phyloP scores from a whole-genome alignment of 257 asterid genomes.

The Capsicum pubescens region DNA sequence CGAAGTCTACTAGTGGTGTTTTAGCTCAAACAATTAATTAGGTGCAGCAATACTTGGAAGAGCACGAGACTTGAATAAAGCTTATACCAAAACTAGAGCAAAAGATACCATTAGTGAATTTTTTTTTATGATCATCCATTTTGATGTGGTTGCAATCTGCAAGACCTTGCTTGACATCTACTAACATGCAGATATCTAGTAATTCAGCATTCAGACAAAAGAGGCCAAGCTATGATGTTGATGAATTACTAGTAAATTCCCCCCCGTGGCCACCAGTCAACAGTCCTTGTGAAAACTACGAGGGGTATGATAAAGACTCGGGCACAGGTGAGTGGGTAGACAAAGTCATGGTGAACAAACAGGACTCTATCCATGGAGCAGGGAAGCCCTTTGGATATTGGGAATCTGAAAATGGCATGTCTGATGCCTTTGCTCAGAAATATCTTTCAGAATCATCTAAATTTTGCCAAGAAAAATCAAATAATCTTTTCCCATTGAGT shows the following conservation, averaged over 20 bases:
- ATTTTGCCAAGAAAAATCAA: constrained; percentile 45
- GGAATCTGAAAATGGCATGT: constrained; percentile 48
- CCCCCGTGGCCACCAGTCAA: constrained; percentile 85
- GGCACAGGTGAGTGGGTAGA: constrained; percentile 93
- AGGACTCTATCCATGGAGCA: constrained; percentile 47
- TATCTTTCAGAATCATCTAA: constrained; percentile 49
- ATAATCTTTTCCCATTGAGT: constrained; percentile 39
- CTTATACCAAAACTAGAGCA: background rate
- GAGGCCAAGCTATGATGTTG: constrained; percentile 73
- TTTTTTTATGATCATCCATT: background rate
- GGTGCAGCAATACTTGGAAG: background rate
- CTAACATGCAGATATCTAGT: constrained; percentile 50
- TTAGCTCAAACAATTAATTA: background rate
- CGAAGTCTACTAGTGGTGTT: background rate
- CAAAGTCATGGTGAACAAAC: constrained; percentile 95
- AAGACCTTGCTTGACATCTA: constrained; percentile 21
- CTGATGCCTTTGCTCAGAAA: constrained; percentile 51
- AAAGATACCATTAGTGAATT: background rate
- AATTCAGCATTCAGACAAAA: constrained; percentile 61
- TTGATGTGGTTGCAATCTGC: constrained; percentile 6
- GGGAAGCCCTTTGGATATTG: constrained; percentile 47
- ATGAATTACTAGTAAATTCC: constrained; percentile 76
- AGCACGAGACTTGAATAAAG: background rate
- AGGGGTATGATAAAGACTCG: constrained; percentile 68
- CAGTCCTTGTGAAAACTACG: constrained; percentile 52